These are phyloP conservation scores for Tephrocybe sp. DNA, from an alignment of 768 basidiomycete species.

Conservation along the genomic window DNA sequence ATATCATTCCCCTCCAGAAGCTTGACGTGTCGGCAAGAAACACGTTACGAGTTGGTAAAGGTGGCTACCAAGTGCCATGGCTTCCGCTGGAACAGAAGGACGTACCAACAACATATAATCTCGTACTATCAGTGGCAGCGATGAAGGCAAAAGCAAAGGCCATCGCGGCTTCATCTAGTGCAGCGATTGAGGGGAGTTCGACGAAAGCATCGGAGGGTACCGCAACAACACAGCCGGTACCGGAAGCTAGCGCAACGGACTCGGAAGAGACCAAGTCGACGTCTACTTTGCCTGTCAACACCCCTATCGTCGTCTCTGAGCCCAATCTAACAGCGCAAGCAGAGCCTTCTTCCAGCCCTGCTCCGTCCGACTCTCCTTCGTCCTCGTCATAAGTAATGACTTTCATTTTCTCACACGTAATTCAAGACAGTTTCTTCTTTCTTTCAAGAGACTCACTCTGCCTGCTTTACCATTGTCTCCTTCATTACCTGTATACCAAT, in stretches of 20 bases:
- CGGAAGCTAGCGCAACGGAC: neutral
- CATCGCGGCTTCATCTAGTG: conserved; percentile 12
- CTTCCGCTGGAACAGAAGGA: conserved; percentile 51
- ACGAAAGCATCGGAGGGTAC: neutral
- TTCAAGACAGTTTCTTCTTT: neutral
- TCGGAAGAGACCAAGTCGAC: neutral
- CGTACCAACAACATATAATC: conserved; percentile 50
- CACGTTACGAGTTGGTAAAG: conserved; percentile 43
- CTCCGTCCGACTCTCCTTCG: neutral
- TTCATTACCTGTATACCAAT: neutral
- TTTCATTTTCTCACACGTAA: neutral
- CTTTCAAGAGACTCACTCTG: neutral
- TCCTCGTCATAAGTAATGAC: neutral
- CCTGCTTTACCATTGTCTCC: neutral
- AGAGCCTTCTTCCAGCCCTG: neutral
- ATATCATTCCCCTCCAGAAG: conserved; percentile 50
- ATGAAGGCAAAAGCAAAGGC: conserved; percentile 23
- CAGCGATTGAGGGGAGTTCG: neutral
- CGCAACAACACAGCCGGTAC: too few species aligned
- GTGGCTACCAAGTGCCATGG: conserved; percentile 67
- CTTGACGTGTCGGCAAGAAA: conserved; percentile 53
- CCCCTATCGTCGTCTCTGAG: neutral
- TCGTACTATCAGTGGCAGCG: conserved; percentile 20
- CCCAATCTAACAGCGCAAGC: neutral
- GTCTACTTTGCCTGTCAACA: neutral